phyloP scores from a whole-genome alignment of 2,329 filamentous ascomycete species.

The Sclerotinia sclerotiorum region DNA sequence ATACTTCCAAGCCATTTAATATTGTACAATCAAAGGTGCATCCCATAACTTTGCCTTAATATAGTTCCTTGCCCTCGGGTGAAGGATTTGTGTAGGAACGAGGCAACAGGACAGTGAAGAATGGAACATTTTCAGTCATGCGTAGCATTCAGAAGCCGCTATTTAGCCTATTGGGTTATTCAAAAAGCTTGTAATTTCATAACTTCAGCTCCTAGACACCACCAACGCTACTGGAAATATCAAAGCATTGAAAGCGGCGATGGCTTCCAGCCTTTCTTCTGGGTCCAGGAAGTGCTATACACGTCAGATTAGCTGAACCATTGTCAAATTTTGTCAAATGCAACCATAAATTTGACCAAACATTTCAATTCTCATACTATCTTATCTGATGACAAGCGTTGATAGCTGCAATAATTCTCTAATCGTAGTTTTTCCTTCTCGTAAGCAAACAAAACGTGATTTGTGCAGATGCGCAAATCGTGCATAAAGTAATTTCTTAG shows the following conservation, averaged over 20 bases:
- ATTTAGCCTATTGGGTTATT: not conserved
- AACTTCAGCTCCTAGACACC: no score
- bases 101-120: not conserved
- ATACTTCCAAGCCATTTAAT: not conserved
- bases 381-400: not conserved
- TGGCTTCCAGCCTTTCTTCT: fast-evolving
- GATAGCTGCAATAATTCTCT: not conserved
- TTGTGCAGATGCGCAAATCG: not conserved
- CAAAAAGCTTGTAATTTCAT: no score
- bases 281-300: no score
- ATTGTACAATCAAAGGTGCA: not conserved
- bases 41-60: not conserved
- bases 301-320: not conserved
- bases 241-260: fast-evolving
- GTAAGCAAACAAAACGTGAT: fast-evolving
- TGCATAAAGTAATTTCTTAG: not conserved
- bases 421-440: no score
- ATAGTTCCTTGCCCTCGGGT: not conserved
- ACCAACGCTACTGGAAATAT: not conserved
- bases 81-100: no score
- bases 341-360: not conserved
- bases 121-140: not conserved
- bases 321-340: not conserved
- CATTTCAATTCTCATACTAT: not conserved
- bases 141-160: not conserved